Evolutionary conservation across 2,329 filamentous ascomycete species (phyloP), one percentile per base, ranked within the genome.

Genomic region (Pseudofabraea citricarpa): DNA sequence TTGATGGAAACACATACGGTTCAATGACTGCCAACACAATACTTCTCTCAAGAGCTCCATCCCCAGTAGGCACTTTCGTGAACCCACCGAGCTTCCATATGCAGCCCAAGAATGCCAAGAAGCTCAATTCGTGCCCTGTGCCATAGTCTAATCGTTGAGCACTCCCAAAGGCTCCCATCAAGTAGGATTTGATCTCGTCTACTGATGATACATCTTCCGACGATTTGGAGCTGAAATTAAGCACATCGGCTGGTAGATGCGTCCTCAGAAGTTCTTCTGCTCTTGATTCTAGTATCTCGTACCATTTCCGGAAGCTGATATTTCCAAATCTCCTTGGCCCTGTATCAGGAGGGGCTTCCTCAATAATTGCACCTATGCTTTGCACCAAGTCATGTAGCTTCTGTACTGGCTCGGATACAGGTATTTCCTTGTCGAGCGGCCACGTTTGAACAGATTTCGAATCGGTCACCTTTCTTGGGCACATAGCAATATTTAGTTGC

Each of bases 41-140:
- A 40, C 78, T 79, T 55, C 90, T 78, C 65, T 95, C 90, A 64
- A 83, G 56, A 60, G 81, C 67, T 49, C 74, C 75, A 29, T 67
- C 69, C 26, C 64, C 49, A 13, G 47, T 48, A 6, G 61, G 55
- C 2, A 72, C 75, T n/a, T 77, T 69, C 2, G 73, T 68, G 60
- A 98, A 97, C 13, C 77, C 83, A 35, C 85, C 83, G 3, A 98
- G 71, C 64, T 95, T 96, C 90, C 91, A 98, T 5, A 98, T 71
- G 47, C 86, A 83, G 4, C 82, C 90, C 5, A 98, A 63, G 50
- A 98, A 98, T 1, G 93, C 91, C 6, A 97, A 64, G 57, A 98
- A 98, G 65, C 87, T 95, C 40, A 98, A 70, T 61, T 98, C 93
- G 63, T 98, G 93, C 0, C 93, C 93, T 0, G 93, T 97, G 2